These are phyloP conservation scores for Diutina rugosa DNA, from an alignment of 1,139 yeast genomes.

Conservation along the genomic window DNA sequence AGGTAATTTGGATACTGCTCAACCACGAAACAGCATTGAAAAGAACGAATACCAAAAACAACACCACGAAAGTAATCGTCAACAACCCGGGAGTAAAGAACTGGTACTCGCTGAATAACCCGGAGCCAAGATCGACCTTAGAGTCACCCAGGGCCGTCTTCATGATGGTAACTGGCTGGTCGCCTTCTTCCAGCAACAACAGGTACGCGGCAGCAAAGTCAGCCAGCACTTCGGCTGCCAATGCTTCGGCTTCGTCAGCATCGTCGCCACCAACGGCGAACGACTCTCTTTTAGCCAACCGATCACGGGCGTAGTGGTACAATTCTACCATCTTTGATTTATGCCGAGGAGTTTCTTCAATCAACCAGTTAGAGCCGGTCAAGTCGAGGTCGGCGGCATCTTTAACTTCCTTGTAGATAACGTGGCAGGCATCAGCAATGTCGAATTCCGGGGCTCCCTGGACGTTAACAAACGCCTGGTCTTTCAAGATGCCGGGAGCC, in stretches of 20 bases:
- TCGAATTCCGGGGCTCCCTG: background rate
- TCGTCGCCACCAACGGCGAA: background rate
- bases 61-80: slow-evolving; percentile 48
- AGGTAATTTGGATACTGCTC: slow-evolving; percentile 48
- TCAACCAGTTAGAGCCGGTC: background rate
- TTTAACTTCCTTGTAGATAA: background rate
- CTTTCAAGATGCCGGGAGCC: background rate
- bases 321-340: background rate
- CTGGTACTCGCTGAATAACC: background rate
- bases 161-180: background rate
- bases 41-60: slow-evolving; percentile 38
- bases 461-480: background rate
- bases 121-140: background rate
- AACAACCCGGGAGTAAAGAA: slow-evolving; percentile 37
- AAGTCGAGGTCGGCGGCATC: background rate
- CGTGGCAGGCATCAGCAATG: background rate
- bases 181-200: background rate
- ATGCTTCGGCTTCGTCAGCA: background rate
- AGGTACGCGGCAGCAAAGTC: background rate
- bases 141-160: background rate
- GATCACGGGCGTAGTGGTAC: background rate
- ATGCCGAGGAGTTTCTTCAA: background rate
- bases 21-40: slow-evolving; percentile 50
- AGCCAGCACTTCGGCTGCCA: background rate
- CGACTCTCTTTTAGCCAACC: background rate